Evolutionary conservation across 2,329 filamentous ascomycete genomes (phyloP), one percentile per base, ranked within the genome.

Genomic region (Didymella lethalis): DNA sequence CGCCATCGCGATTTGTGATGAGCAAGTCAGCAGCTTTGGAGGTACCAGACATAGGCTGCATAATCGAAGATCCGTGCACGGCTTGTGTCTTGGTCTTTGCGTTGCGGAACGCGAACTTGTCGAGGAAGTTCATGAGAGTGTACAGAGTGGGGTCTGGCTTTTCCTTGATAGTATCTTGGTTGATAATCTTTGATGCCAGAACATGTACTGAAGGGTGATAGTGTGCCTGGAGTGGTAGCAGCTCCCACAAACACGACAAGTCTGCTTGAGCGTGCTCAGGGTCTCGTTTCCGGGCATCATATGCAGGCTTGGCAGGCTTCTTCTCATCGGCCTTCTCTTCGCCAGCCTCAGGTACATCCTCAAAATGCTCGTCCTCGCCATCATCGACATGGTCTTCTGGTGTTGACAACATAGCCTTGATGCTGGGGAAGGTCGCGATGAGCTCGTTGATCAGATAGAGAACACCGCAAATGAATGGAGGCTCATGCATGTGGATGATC

Each of bases 71-170:
- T 48, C 96, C 96, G 64, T 91, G 90, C 29, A 86, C 83, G 31
- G 82, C 75, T 16, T 84, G 67, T 5, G 74, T 66, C 64, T 82
- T 85, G 4, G 88, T 82, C 82, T 97, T 97, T 62, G 94, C 88
- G 69, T 95, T 97, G 67, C 92, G 90, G 84, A 98, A 99, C n/a
- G 97, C 92, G 77, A 99, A 99, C 68, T 96, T 93, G 79, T 99
- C 95, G 57, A 99, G 84, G 83, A 99, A 99, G 76, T 96, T 90
- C 72, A 95, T 95, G 48, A 99, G 85, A 1, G 92, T 95, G 76
- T 98, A 94, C 57, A 92, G 89, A 16, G 91, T 89, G 50, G 97
- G 84, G 69, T 99, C 95, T 0, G 95, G 93, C 77, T 98, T 98
- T 63, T 91, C 87, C 60, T 91, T 89, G 76, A 92, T 88, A 50